phyloP scores from a whole-genome alignment of 148 eudicot genomes.

The Spergularia marina region DNA sequence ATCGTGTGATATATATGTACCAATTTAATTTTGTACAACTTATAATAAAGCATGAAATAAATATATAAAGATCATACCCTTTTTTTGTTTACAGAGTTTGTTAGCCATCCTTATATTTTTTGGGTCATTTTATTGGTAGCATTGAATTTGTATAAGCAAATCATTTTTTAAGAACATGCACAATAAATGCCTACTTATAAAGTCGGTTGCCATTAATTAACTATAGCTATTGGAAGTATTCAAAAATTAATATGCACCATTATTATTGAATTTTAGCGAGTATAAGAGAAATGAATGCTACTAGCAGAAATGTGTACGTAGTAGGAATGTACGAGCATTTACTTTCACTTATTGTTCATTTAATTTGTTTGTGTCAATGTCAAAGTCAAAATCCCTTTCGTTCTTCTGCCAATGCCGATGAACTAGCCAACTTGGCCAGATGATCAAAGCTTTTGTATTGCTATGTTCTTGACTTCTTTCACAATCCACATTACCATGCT shows the following conservation, averaged over 20 bases:
- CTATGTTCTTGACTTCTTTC: too few species aligned
- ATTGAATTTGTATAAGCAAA: not conserved
- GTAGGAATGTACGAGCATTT: too few species aligned
- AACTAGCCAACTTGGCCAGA: too few species aligned
- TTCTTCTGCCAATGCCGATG: too few species aligned
- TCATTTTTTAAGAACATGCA: not conserved
- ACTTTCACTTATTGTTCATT: too few species aligned
- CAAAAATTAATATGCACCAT: not conserved
- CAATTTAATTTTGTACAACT: not conserved
- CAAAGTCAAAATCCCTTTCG: too few species aligned
- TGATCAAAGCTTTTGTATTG: too few species aligned
- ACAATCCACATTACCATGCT: too few species aligned
- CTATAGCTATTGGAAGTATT: not conserved
- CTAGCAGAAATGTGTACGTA: too few species aligned
- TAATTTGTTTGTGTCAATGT: too few species aligned
- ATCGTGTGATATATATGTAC: not conserved
- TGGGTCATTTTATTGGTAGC: not conserved
- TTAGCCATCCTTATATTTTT: not conserved
- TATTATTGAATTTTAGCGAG: too few species aligned
- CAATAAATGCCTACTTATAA: not conserved
- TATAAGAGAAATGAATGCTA: too few species aligned
- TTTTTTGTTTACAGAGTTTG: not conserved
- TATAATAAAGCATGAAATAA: not conserved
- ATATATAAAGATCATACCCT: not conserved
- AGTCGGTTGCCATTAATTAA: slow-evolving; percentile 10